These are phyloP conservation scores for Cucurbita ficifolia DNA, from an alignment of 306 rosid genomes.

Conservation along the genomic window DNA sequence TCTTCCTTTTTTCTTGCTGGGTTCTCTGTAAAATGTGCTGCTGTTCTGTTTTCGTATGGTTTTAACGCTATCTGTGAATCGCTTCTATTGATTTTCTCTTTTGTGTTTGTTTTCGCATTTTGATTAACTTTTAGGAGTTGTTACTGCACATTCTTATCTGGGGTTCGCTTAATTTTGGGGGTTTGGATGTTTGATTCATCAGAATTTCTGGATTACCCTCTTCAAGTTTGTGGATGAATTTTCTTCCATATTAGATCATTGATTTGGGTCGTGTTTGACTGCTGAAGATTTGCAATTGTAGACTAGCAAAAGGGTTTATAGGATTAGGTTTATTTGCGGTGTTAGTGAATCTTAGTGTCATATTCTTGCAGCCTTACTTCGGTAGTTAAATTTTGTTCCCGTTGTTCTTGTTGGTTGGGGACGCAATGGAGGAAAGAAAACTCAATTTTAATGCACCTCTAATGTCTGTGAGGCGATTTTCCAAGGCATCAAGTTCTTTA, in stretches of 20 bases:
- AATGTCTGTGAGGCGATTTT: constrained; percentile 69
- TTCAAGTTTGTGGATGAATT: not conserved
- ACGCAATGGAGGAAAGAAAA: constrained; percentile 55
- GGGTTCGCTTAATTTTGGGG: not conserved
- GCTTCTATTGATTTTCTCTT: not conserved
- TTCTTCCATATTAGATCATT: not conserved
- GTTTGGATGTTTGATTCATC: not conserved
- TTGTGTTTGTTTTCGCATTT: not conserved
- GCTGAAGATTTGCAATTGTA: not conserved
- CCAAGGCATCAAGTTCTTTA: constrained; percentile 31
- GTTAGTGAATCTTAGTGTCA: not conserved
- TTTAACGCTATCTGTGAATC: not conserved
- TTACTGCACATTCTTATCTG: constrained; percentile 1
- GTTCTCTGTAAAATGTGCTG: constrained; percentile 6
- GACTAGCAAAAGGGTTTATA: not conserved
- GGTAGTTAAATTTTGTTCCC: constrained; percentile 5
- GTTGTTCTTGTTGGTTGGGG: constrained; percentile 8
- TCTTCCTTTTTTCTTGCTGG: not conserved
- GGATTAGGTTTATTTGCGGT: not conserved
- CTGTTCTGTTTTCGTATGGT: not conserved
- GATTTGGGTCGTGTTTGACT: not conserved
- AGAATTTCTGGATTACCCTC: not conserved
- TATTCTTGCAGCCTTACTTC: constrained; percentile 1
- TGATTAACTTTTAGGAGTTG: not conserved
- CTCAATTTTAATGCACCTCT: constrained; percentile 78